Evolutionary conservation across 371 early-diverging fungal species (phyloP).

Genomic region (Umbelopsis sp.): DNA sequence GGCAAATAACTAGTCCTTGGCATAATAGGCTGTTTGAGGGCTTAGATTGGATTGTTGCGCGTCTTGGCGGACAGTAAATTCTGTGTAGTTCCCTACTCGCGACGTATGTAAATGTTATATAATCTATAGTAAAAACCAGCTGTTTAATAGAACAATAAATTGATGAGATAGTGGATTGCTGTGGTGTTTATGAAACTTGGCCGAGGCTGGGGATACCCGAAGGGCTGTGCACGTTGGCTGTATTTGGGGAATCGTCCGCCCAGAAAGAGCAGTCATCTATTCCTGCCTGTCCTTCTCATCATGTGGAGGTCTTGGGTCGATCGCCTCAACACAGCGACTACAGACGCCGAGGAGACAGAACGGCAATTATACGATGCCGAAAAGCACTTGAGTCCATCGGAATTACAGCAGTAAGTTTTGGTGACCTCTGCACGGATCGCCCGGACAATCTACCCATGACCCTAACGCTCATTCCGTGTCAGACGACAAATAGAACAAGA

Average conservation of each 20-base stretch:
- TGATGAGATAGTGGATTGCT: background rate
- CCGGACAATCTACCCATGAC: background rate
- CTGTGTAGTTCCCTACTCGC: too few species aligned
- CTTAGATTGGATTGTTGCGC: slow-evolving; percentile 70
- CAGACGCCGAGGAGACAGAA: slow-evolving; percentile 13
- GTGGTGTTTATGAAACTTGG: too few species aligned
- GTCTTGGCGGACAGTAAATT: slow-evolving; percentile 5
- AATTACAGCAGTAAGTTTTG: slow-evolving; percentile 25
- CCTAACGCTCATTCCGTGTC: background rate
- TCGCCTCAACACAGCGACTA: slow-evolving; percentile 43
- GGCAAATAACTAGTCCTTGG: slow-evolving; percentile 10
- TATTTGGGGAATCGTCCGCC: background rate
- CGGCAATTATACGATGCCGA: slow-evolving; percentile 21
- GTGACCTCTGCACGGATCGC: too few species aligned
- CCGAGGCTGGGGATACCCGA: too few species aligned
- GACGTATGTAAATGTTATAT: background rate
- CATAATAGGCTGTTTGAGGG: slow-evolving; percentile 66
- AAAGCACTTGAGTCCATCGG: slow-evolving; percentile 25
- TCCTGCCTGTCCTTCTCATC: slow-evolving; percentile 15
- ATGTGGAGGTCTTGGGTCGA: slow-evolving; percentile 60
- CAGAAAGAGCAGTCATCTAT: slow-evolving; percentile 11
- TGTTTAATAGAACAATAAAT: background rate
- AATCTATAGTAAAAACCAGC: background rate
- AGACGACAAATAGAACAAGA: background rate
- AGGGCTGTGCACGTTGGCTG: slow-evolving; percentile 5